Conservation (phyloP, 495 filamentous ascomycete species). For the Terfezia boudieri region DNA sequence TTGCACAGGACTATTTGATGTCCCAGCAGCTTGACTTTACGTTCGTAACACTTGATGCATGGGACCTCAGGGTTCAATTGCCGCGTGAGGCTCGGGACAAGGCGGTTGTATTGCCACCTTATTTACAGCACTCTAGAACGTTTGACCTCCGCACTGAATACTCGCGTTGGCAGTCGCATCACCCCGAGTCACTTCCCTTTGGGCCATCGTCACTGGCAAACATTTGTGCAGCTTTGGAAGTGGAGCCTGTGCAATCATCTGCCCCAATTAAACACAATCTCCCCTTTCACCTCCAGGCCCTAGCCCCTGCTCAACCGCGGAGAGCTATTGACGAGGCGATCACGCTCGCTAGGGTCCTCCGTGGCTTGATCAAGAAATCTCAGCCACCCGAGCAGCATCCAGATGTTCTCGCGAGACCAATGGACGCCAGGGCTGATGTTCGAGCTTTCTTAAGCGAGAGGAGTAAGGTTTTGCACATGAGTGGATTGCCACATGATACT, state of each 20-base stretch:
- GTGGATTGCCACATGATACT: constrained; percentile 87
- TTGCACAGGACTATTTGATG: constrained; percentile 69
- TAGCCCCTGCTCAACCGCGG: constrained; percentile 88
- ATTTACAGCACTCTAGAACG: constrained; percentile 87
- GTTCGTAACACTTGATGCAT: constrained; percentile 93
- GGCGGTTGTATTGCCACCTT: constrained; percentile 85
- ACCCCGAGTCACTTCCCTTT: constrained; percentile 91
- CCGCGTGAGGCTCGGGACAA: constrained; percentile 95
- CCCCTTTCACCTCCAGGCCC: constrained; percentile 88
- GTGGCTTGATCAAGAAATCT: constrained; percentile 82
- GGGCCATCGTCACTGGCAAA: constrained; percentile 85
- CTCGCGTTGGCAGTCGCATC: constrained; percentile 92
- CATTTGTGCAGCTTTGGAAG: constrained; percentile 92
- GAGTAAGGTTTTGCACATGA: constrained; percentile 95
- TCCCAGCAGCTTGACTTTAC: constrained; percentile 78
- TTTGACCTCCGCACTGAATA: constrained; percentile 96
- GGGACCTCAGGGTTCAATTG: constrained; percentile 94
- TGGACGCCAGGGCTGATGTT: constrained; percentile 96
- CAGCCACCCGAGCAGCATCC: constrained; percentile 82
- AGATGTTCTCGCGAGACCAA: constrained; percentile 72
- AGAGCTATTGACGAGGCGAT: constrained; percentile 95
- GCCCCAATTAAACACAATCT: constrained; percentile 97
- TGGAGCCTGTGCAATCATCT: constrained; percentile 86
- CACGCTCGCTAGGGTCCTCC: constrained; percentile 75
- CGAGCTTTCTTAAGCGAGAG: constrained; percentile 82